Conservation (phyloP, 2,329 filamentous ascomycete genomes). For the Zymoseptoria pseudotritici region DNA sequence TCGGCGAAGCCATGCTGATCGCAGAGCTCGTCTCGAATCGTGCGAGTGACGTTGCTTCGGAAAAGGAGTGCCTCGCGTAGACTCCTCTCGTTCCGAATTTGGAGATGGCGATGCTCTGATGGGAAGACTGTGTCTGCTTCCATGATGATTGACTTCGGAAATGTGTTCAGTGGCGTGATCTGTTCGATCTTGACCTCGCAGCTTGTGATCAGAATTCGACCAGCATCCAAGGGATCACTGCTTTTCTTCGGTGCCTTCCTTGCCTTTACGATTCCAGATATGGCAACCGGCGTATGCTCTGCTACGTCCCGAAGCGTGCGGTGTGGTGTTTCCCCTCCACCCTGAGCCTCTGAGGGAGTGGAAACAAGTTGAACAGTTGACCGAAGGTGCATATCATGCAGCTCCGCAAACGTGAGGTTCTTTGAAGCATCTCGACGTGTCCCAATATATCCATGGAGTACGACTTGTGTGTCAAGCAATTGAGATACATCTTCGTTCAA, state of each 20-base stretch:
- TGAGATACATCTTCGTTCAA: constrained; percentile 20
- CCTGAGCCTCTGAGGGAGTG: constrained; percentile 18
- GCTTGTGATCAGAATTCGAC: constrained; percentile 8
- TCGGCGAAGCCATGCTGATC: constrained; percentile 57
- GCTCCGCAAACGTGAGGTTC: constrained; percentile 62
- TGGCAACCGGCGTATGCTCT: constrained; percentile 46
- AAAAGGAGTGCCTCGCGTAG: constrained; percentile 64
- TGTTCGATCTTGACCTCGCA: constrained; percentile 48
- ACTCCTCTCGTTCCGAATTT: constrained; percentile 66
- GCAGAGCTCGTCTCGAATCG: constrained; percentile 49
- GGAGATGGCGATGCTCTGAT: constrained; percentile 69
- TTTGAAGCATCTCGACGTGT: constrained; percentile 60
- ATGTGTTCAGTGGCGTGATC: constrained; percentile 62
- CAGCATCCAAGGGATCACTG: neutral
- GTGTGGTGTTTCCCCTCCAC: constrained; percentile 22
- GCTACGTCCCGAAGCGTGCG: constrained; percentile 17
- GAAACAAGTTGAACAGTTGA: constrained; percentile 33
- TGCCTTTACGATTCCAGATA: constrained; percentile 44
- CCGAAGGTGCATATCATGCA: constrained; percentile 37
- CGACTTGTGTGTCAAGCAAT: constrained; percentile 37
- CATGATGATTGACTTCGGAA: constrained; percentile 69
- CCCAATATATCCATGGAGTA: constrained; percentile 64
- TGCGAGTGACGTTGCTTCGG: constrained; percentile 53
- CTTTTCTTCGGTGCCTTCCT: constrained; percentile 30
- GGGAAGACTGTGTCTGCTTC: constrained; percentile 67